Conservation (phyloP, 2,329 filamentous ascomycete species). For the Chaetomiaceae sp. region DNA sequence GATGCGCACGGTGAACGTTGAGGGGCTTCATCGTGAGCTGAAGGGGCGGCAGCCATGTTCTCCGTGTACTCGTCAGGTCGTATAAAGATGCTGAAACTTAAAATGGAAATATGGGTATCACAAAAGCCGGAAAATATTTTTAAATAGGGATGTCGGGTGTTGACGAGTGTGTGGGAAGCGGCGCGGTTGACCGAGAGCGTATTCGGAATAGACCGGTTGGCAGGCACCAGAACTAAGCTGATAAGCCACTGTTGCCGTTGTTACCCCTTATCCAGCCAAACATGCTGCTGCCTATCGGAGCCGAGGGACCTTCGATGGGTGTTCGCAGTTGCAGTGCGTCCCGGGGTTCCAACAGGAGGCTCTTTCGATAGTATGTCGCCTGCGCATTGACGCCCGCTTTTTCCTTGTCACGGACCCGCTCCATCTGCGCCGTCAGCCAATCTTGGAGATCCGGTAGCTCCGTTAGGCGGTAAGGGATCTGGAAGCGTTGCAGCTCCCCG, state of each 20-base stretch:
- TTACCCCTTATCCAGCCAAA: conserved; percentile 30
- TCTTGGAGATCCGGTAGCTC: conserved; percentile 86
- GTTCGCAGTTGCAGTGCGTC: conserved; percentile 41
- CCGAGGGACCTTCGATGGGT: conserved; percentile 26
- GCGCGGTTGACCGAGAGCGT: too few relatives aligned
- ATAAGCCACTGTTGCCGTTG: conserved; percentile 17
- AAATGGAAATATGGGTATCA: conserved; percentile 25
- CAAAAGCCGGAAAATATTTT: not conserved
- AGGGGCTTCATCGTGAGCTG: not conserved
- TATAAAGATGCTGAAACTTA: conserved; percentile 9
- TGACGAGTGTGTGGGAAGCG: not conserved
- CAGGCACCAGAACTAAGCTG: conserved; percentile 15
- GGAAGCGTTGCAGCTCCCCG: conserved; percentile 90
- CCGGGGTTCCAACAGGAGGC: conserved; percentile 75
- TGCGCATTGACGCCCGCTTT: conserved; percentile 51
- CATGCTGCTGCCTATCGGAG: conserved; percentile 24
- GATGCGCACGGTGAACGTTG: not conserved
- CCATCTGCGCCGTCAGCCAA: conserved; percentile 82
- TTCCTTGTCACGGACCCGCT: conserved; percentile 62
- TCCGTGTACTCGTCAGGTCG: not conserved
- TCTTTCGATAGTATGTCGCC: conserved; percentile 71
- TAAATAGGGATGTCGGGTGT: not conserved
- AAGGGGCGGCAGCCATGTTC: too few relatives aligned
- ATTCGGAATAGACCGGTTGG: too few relatives aligned
- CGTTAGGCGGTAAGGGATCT: conserved; percentile 81